Evolutionary conservation across 2,329 filamentous ascomycete genomes (phyloP), one percentile per base, ranked within the genome.

Genomic region (Penicillium sumatraense): DNA sequence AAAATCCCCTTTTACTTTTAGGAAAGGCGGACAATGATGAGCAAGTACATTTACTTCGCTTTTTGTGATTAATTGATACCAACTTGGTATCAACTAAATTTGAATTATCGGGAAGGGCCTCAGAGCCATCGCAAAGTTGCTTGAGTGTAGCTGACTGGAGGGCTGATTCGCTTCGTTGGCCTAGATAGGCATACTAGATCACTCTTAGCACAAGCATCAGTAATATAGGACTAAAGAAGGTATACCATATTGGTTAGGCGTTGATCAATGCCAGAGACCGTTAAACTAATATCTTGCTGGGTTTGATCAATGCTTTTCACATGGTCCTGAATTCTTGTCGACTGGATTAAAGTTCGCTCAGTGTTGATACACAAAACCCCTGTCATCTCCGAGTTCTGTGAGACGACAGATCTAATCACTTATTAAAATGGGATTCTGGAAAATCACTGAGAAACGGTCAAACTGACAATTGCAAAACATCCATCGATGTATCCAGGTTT

Each of bases 391-490:
- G 41, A 45, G 18, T 45, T 26, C n/a, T 45, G 8, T 7, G 41
- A 45, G 41, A 7, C 7, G 21, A 45, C 21, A 26, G 21, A 45
- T 26, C 41, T 45, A 18, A 16, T 9, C 24, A 24, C 8, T 45
- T 16, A 26, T 27, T 26, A 5, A 45, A 45, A 9, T 2, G 13
- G 9, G 26, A 9, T 7, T 3, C 1, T 13, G 16, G 8, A 5
- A 26, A 45, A 26, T 16, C 5, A 11, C n/a, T n/a, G n/a, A n/a
- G n/a, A 27, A 45, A 45, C 1, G 21, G 18, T 11, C 21, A 45
- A 45, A 45, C 41, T 45, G 24, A 16, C 41, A 45, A 45, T 14
- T 45, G 41, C 10, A 45, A 8, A 45, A 45, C 41, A 45, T 24
- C 7, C 10, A 45, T 23, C 18, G 41, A 45, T 5, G 41, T 45